A percentile compares a stretch with the other conserved stretches of the same genome.
Conservation (phyloP, 805 yeast genomes). For the Ogataea degrootiae region DNA sequence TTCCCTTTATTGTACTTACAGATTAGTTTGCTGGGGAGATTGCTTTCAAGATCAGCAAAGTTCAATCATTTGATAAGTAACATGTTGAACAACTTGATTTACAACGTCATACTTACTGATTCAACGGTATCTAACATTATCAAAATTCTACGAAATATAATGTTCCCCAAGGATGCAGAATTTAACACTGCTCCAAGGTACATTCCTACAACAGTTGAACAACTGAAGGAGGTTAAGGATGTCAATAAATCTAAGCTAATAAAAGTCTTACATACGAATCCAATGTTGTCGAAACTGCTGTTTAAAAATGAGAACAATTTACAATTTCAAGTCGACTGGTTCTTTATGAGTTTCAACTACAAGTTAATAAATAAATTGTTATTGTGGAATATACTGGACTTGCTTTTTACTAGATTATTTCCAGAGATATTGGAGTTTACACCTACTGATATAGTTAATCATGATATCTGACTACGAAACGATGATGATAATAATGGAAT, state of each 20-base stretch:
- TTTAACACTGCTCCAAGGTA: slow-evolving; percentile 27
- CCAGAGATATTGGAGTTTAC: slow-evolving; percentile 29
- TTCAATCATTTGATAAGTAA: slow-evolving; percentile 23
- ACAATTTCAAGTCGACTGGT: slow-evolving; percentile 13
- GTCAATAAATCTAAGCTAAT: slow-evolving; percentile 8
- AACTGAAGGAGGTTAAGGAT: slow-evolving; percentile 15
- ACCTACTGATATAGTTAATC: slow-evolving; percentile 9
- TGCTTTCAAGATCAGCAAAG: slow-evolving; percentile 12
- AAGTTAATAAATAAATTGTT: slow-evolving; percentile 40
- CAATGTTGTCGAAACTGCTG: slow-evolving; percentile 3
- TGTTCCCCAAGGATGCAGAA: slow-evolving; percentile 26
- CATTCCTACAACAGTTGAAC: slow-evolving; percentile 26
- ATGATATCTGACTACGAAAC: neutral
- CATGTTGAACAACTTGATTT: slow-evolving; percentile 21
- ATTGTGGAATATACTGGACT: slow-evolving; percentile 38
- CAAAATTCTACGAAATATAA: slow-evolving; percentile 18
- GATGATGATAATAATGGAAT: neutral
- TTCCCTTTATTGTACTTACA: slow-evolving; percentile 16
- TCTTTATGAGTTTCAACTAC: slow-evolving; percentile 32
- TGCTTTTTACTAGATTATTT: slow-evolving; percentile 33
- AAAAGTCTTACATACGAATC: slow-evolving; percentile 3
- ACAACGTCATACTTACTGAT: slow-evolving; percentile 19
- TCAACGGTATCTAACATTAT: slow-evolving; percentile 8
- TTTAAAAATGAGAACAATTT: slow-evolving; percentile 6
- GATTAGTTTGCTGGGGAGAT: slow-evolving; percentile 4